Evolutionary conservation across 129 eudicot species (phyloP).

Genomic region (Lactuca sativa): DNA sequence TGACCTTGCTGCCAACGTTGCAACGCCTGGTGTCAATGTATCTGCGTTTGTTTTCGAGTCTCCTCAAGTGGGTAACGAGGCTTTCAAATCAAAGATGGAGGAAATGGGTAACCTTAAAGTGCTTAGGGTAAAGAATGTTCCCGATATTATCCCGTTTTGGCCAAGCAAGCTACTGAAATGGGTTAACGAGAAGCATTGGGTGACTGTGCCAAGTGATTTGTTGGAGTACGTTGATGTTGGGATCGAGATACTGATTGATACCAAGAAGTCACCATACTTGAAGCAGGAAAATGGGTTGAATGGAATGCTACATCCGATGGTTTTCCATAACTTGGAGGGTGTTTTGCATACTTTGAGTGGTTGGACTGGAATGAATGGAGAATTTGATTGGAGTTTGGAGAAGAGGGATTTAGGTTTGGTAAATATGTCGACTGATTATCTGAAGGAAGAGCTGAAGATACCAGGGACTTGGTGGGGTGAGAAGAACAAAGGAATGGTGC

Average conservation of each 20-base stretch:
- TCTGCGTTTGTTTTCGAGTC: constrained; percentile 17
- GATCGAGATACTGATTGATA: constrained; percentile 28
- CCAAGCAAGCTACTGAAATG: constrained; percentile 26
- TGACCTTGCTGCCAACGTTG: constrained; percentile 26
- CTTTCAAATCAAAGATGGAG: constrained; percentile 20
- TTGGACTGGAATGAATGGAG: constrained; percentile 28
- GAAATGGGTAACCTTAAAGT: constrained; percentile 32
- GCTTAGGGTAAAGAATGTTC: constrained; percentile 16
- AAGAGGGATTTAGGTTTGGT: constrained; percentile 27
- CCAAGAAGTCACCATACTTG: constrained; percentile 22
- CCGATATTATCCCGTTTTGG: constrained; percentile 32
- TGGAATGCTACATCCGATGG: not conserved
- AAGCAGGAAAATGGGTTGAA: constrained; percentile 3
- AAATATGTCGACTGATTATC: constrained; percentile 18
- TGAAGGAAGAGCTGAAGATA: constrained; percentile 20
- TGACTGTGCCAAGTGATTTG: constrained; percentile 14
- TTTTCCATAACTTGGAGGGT: constrained; percentile 28
- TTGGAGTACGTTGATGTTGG: constrained; percentile 29
- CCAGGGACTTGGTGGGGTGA: constrained; percentile 29
- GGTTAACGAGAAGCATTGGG: constrained; percentile 1
- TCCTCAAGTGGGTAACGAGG: constrained; percentile 33
- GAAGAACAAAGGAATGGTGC: constrained; percentile 29
- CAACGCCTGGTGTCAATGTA: constrained; percentile 15
- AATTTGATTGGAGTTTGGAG: constrained; percentile 19
- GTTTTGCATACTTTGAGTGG: constrained; percentile 34